These are phyloP conservation scores for Cladosporium sp. DNA, from an alignment of 2,329 filamentous ascomycete species.

Conservation along the genomic window DNA sequence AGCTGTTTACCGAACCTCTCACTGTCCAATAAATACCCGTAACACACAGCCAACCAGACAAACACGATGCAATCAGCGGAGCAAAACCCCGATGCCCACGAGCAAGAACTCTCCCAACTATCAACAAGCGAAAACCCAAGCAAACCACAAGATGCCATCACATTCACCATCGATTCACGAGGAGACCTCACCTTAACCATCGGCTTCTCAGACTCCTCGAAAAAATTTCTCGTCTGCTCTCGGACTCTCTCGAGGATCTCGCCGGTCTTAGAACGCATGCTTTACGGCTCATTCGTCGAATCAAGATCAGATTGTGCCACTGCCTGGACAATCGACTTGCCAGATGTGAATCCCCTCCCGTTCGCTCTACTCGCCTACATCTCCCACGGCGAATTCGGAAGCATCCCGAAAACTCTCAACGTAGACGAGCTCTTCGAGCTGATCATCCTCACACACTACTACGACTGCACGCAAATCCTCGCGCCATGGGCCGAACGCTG, in stretches of 20 bases:
- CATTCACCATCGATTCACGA: not conserved
- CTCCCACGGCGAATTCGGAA: constrained; percentile 40
- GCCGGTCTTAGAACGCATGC: constrained; percentile 3
- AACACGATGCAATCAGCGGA: not conserved
- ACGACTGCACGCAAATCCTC: constrained; percentile 20
- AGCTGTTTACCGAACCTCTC: no score
- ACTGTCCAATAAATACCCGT: no score
- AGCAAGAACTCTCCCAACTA: not conserved
- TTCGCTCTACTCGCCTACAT: constrained; percentile 35
- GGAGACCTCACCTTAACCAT: not conserved
- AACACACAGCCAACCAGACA: not conserved
- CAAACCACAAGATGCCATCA: not conserved
- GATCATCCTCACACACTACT: constrained; percentile 23
- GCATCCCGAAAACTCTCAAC: constrained; percentile 10
- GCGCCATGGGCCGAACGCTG: constrained; percentile 20
- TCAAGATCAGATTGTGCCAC: not conserved
- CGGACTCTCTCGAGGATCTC: not conserved
- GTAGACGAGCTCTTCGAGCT: constrained; percentile 46
- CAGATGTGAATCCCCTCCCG: not conserved
- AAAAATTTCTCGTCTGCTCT: not conserved
- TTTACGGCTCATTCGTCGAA: constrained; percentile 5
- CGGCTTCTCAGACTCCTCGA: not conserved
- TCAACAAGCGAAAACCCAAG: not conserved
- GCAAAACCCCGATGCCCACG: not conserved
- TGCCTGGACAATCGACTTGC: not conserved